Percentiles rank a stretch among this genome's conserved stretches.
Evolutionary conservation across 495 filamentous ascomycete genomes (phyloP).

Genomic region (Penicillium subrubescens): DNA sequence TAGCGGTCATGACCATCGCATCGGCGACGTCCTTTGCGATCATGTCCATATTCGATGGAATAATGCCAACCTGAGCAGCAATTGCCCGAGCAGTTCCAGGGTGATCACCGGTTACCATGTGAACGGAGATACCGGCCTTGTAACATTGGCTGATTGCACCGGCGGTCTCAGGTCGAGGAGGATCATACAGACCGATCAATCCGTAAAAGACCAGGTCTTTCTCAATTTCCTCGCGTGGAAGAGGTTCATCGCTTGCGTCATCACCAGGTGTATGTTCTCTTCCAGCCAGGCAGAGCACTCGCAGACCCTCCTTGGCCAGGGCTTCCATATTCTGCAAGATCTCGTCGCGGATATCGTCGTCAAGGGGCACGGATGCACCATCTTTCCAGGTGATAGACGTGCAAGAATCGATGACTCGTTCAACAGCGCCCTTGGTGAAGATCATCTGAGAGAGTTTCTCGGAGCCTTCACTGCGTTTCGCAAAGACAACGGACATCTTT

Average conservation of each 20-base stretch:
- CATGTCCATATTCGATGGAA: constrained; percentile 54
- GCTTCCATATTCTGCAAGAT: constrained; percentile 67
- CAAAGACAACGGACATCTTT: constrained; percentile 68
- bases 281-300: constrained; percentile 64
- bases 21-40: constrained; percentile 57
- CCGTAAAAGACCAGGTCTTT: constrained; percentile 63
- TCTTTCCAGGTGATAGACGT: constrained; percentile 48
- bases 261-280: constrained; percentile 35
- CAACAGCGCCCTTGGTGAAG: constrained; percentile 82
- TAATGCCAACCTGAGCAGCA: constrained; percentile 66
- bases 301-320: constrained; percentile 64
- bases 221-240: constrained; percentile 61
- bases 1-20: constrained; percentile 70
- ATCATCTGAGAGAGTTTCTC: constrained; percentile 41
- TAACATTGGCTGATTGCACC: constrained; percentile 63
- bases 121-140: constrained; percentile 69
- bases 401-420: constrained; percentile 75
- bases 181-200: constrained; percentile 73
- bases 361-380: constrained; percentile 40
- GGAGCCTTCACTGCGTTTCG: constrained; percentile 28
- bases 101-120: constrained; percentile 76
- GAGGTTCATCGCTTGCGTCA: constrained; percentile 38
- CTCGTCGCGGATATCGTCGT: constrained; percentile 43
- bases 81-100: constrained; percentile 67
- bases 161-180: constrained; percentile 58